phyloP scores from a whole-genome alignment of 306 rosid genomes.

The Styphnolobium japonicum region DNA sequence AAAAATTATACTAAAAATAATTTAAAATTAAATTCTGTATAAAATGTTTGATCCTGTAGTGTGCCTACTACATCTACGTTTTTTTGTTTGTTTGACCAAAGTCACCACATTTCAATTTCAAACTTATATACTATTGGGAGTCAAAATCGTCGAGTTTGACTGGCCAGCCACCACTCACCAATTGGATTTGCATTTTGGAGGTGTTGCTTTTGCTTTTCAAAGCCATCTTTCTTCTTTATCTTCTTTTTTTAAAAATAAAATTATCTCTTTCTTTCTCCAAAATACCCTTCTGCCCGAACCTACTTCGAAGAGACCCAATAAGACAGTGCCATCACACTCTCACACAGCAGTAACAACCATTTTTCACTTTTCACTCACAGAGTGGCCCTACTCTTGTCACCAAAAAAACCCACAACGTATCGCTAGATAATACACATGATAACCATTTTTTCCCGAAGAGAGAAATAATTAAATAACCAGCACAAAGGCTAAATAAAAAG shows the following conservation, averaged over 20 bases:
- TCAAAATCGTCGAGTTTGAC: constrained; percentile 35
- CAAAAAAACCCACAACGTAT: too few species aligned
- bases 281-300: neutral
- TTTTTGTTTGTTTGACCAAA: neutral
- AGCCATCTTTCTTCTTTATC: neutral
- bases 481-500: too few species aligned
- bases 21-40: too few species aligned
- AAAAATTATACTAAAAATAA: too few species aligned
- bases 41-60: too few species aligned
- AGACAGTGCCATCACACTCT: neutral
- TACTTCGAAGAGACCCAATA: neutral
- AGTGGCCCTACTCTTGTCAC: neutral
- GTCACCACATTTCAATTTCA: neutral
- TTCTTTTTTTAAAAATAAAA: neutral
- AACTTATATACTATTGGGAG: neutral
- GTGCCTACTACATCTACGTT: too few species aligned
- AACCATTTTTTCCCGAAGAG: too few species aligned
- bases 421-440: too few species aligned
- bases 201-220: neutral
- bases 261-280: neutral
- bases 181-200: constrained; percentile 1
- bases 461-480: too few species aligned
- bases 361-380: neutral
- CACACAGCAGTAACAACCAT: too few species aligned
- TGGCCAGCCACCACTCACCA: neutral